These are phyloP conservation scores for Phytopythium vexans DNA, from an alignment of 352 stramenopile species.

Conservation along the genomic window DNA sequence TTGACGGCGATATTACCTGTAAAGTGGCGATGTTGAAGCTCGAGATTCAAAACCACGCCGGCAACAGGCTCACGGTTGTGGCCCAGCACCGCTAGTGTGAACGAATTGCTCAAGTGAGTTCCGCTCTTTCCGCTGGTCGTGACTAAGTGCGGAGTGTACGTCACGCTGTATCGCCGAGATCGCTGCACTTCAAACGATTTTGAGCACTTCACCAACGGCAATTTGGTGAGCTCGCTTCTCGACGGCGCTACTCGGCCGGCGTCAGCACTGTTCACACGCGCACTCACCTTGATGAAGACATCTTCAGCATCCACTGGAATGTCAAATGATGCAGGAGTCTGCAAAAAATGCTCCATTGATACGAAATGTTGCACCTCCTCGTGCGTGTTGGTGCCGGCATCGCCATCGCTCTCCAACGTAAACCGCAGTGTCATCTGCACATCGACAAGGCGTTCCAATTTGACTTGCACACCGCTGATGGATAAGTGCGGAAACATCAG, in stretches of 20 bases:
- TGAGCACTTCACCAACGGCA: slow-evolving; percentile 24
- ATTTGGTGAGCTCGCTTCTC: neutral
- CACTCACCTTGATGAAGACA: slow-evolving; percentile 19
- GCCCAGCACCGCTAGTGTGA: slow-evolving; percentile 30
- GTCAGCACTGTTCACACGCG: slow-evolving; percentile 9
- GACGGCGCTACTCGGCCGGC: neutral
- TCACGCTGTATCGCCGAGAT: slow-evolving; percentile 25
- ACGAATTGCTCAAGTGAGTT: slow-evolving; percentile 19
- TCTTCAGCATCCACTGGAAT: slow-evolving; percentile 30
- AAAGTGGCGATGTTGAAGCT: slow-evolving; percentile 26
- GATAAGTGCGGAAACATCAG: slow-evolving; percentile 18
- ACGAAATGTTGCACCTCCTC: slow-evolving; percentile 21
- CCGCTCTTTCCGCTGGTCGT: no score
- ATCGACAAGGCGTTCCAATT: slow-evolving; percentile 19
- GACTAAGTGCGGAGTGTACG: slow-evolving; percentile 38
- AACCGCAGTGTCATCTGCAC: slow-evolving; percentile 25
- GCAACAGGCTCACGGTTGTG: slow-evolving; percentile 50
- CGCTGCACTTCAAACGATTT: slow-evolving; percentile 38
- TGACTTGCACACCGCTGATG: slow-evolving; percentile 6
- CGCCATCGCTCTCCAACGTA: slow-evolving; percentile 22
- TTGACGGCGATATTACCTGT: slow-evolving; percentile 5
- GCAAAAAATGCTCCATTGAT: slow-evolving; percentile 18
- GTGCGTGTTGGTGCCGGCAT: slow-evolving; percentile 20
- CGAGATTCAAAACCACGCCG: slow-evolving; percentile 17
- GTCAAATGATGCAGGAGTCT: slow-evolving; percentile 19